Evolutionary conservation across 2,329 filamentous ascomycete species (phyloP), one percentile per base, ranked within the genome.

Genomic region (Exophiala spinifera): DNA sequence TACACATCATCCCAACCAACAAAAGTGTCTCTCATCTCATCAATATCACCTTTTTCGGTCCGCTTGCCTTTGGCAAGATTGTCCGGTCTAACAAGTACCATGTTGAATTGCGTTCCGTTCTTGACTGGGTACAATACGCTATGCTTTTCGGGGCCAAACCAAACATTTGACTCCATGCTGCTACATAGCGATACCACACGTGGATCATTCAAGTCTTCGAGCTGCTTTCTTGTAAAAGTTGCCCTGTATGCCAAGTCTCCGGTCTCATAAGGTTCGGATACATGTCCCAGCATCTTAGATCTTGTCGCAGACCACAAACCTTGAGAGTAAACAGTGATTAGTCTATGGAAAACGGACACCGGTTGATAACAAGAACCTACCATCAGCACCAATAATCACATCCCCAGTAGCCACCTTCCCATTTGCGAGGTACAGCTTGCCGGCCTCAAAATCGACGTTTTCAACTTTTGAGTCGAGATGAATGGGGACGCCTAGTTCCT

Each of bases 21-120:
- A 59, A 79, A 84, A 4, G 79, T 69, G 0, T 74, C 74, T 45
- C 74, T 73, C 77, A 80, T 80, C 59, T 81, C 77, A 31, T 78
- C 70, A 3, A 83, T 74, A 50, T 76, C 76, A 2, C 77, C 79
- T 13, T 75, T 69, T 0, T 78, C 69, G 0, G 71, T 69, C 10
- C 76, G 74, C 1, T 84, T 78, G 1, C 76, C 75, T 1, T 72
- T 67, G 0, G 82, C 81, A 0, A 87, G 66, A 59, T 85, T 77
- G 63, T 88, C 85, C 0, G 86, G 85, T 8, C 81, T 78, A 1
- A 87, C 69, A 1, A 88, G 69, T 0, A 88, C 85, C 3, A 89
- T 75, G 53, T 88, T 88, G 60, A 81, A 85, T 73, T 83, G 77
- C 0, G 71, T 70, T 0, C 83, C 83, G 0, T 72, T 76, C 1